Evolutionary conservation across 306 rosid species (phyloP).

Genomic region (Rosa chinensis): DNA sequence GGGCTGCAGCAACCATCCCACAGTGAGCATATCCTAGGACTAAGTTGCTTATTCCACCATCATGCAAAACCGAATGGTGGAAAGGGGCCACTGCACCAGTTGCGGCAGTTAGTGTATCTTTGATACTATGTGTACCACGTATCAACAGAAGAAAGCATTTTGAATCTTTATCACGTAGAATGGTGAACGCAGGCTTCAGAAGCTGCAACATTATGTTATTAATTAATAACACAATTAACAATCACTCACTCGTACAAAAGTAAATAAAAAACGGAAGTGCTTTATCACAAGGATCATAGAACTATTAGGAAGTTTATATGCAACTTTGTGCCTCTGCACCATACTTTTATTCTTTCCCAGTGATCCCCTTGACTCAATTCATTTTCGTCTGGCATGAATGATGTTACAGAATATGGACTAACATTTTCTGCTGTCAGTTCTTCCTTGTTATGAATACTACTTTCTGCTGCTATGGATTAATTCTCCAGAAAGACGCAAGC

Average conservation of each 20-base stretch:
- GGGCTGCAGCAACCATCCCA: constrained; percentile 99
- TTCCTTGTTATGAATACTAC: not conserved
- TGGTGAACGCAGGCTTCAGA: constrained; percentile 94
- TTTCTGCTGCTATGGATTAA: not conserved
- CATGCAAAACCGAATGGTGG: constrained; percentile 87
- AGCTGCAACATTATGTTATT: constrained; percentile 54
- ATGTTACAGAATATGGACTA: not conserved
- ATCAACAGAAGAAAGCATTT: constrained; percentile 90
- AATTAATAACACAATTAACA: constrained; percentile 25
- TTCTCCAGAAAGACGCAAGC: not conserved
- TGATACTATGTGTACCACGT: constrained; percentile 97
- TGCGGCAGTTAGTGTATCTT: constrained; percentile 95
- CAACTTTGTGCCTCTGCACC: not conserved
- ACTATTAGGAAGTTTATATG: not conserved
- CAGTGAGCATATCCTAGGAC: constrained; percentile 97
- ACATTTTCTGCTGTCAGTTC: not conserved
- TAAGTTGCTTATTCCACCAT: constrained; percentile 93
- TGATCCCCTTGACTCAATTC: not conserved
- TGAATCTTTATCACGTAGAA: constrained; percentile 61
- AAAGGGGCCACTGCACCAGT: constrained; percentile 97
- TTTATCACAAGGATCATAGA: not conserved
- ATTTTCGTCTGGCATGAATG: not conserved
- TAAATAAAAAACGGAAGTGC: constrained; percentile 11
- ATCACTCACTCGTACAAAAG: constrained; percentile 2
- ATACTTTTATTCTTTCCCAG: not conserved